Evolutionary conservation across 2,329 filamentous ascomycete genomes (phyloP), one percentile per base, ranked within the genome.

Genomic region (Aspergillus neotritici): DNA sequence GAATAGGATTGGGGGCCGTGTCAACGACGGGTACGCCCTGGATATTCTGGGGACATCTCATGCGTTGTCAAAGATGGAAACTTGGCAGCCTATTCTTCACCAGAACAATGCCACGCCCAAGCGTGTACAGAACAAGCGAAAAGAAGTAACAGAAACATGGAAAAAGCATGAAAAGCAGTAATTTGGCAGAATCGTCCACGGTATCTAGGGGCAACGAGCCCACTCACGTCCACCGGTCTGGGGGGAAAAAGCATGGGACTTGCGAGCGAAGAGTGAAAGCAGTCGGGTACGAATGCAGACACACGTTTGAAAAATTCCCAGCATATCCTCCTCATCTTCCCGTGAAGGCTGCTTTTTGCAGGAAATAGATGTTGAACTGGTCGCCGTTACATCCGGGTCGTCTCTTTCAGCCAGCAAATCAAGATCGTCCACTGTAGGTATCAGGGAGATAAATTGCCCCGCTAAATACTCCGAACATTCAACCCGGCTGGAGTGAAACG

Each of bases 151-250:
- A 37, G 10, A 41, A 38, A 35, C 42, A 25, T 31, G 41, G 42
- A 29, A 38, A 29, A 41, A 48, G 32, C 28, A 45, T 35, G 41
- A 45, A 45, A 34, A 40, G 31, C 25, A 48, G 34, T 34, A 42
- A 44, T 41, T 38, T 32, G 16, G 30, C 38, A 44, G 31, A 44
- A 40, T 25, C 31, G 46, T 41, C 35, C 35, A 47, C 41, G 34
- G 41, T 39, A 55, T 46, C 33, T 36, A 43, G 14, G 21, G 35
- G 36, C 37, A 43, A 49, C 44, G 43, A 45, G 43, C 31, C 31
- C 44, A 25, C 37, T 50, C 41, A 37, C 39, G 40, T 51, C 43
- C 40, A 49, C 43, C 40, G 33, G 34, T 41, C 42, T 30, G 46
- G 37, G 40, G 37, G 36, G 48, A 25, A 25, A 25, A 25, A 25